These are phyloP conservation scores for Chlorella sp. DNA, from an alignment of 139 green algal genomes.

Conservation along the genomic window DNA sequence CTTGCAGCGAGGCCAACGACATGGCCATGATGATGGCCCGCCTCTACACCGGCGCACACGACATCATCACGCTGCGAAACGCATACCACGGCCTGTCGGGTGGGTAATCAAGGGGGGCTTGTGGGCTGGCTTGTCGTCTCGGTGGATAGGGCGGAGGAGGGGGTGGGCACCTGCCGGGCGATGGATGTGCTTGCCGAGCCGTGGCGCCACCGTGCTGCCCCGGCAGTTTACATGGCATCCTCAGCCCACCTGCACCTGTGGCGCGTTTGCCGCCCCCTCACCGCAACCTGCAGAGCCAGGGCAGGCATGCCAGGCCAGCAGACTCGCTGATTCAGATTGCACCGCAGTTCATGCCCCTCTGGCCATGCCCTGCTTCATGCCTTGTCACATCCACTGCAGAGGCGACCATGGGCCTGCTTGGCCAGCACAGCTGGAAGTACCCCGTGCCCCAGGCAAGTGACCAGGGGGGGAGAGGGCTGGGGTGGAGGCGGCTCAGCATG, in stretches of 20 bases:
- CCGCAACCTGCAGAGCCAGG: no score
- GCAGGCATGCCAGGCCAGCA: no score
- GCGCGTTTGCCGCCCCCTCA: no score
- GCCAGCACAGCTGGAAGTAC: slow-evolving; percentile 93
- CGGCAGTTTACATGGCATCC: no score
- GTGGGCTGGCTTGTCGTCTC: no score
- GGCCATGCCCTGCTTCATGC: background rate
- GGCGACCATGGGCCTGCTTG: slow-evolving; percentile 89
- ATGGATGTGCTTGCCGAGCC: no score
- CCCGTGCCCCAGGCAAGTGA: background rate
- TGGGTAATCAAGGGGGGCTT: no score
- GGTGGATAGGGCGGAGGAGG: no score
- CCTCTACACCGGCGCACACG: slow-evolving; percentile 77
- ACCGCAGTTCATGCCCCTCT: background rate
- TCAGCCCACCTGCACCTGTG: no score
- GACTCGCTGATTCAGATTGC: background rate
- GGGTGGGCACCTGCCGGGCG: no score
- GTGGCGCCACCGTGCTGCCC: no score
- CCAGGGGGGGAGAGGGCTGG: no score
- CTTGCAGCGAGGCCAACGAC: slow-evolving; percentile 88
- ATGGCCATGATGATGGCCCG: slow-evolving; percentile 82
- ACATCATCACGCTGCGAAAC: slow-evolving; percentile 93
- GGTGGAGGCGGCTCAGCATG: background rate
- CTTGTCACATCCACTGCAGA: slow-evolving; percentile 19
- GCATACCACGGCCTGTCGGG: slow-evolving; percentile 91